Conservation (phyloP, 257 asterid species). For the Fraxinus cuspidata region DNA sequence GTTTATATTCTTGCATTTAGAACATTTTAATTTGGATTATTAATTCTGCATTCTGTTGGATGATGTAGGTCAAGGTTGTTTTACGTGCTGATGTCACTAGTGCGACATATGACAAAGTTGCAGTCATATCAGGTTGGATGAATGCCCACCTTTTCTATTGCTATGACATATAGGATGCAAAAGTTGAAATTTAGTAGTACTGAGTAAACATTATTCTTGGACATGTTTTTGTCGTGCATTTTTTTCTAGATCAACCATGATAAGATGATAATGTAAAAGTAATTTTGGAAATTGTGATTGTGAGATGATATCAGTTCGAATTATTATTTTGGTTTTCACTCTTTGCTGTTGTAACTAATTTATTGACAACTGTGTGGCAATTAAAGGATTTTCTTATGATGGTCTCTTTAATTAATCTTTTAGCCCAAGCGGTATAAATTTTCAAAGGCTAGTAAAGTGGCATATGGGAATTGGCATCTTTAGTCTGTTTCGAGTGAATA, state of each 20-base stretch:
- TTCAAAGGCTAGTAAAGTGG: conserved; percentile 3
- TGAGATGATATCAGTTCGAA: background rate
- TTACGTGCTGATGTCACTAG: conserved; percentile 86
- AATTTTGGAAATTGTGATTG: background rate
- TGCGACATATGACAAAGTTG: conserved; percentile 79
- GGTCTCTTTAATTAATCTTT: background rate
- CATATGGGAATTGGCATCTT: conserved; percentile 2
- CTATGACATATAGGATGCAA: background rate
- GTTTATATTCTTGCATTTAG: background rate
- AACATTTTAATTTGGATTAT: background rate
- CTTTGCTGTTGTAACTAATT: background rate
- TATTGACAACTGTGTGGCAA: background rate
- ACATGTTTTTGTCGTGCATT: background rate
- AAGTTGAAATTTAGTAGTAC: background rate
- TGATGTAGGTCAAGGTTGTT: conserved; percentile 83
- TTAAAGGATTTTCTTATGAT: background rate
- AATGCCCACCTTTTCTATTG: background rate
- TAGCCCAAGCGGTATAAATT: background rate
- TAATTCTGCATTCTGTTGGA: conserved; percentile 8
- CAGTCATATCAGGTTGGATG: conserved; percentile 79
- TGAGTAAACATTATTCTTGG: background rate
- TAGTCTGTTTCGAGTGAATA: conserved; percentile 1
- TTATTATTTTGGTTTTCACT: background rate
- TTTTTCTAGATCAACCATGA: background rate
- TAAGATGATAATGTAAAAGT: background rate